Evolutionary conservation across 257 asterid species (phyloP), one percentile per base, ranked within the genome.

Genomic region (Forsythia viridissima): DNA sequence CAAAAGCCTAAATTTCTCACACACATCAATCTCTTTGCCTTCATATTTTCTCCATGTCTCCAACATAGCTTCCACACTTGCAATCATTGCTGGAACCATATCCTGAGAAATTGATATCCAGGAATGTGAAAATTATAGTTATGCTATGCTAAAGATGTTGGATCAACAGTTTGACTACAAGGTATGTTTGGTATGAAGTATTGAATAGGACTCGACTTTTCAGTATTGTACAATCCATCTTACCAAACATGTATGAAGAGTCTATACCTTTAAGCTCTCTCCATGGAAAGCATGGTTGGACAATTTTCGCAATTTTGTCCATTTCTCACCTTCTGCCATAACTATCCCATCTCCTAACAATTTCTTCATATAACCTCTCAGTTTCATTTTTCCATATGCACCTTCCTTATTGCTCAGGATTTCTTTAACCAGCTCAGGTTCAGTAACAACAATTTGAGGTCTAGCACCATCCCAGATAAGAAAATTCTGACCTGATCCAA

Each of bases 231-330:
- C 34, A 59, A 59, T 5, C 10, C 6, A 59, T 10, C 68, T 46
- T 37, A 8, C 41, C 44, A 55, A 57, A 43, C 44, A 24, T 11
- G 59, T 51, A 51, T 13, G 0, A 51, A 55, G 13, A 20, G 7
- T 4, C 7, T 71, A 8, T 77, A 89, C 96, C 89, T 83, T 88
- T 46, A 91, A 78, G 48, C 78, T 77, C 52, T 89, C 91, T 42
- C 88, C 91, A 69, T 89, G 92, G 76, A 89, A 91, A 69, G 92
- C 89, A 76, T 88, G 88, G 72, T 87, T 88, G 43, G 96, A 84
- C 77, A 88, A 72, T 86, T 84, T 90, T 78, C 93, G 77, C 40
- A 89, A 82, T 82, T 57, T 89, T 16, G 55, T 12, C 92, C 94
- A 91, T 76, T 85, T 89, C 46, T 89, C 86, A 68, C 91, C 89